Evolutionary conservation across 2,329 filamentous ascomycete species (phyloP).

Genomic region (Rugonectria rugulosa): DNA sequence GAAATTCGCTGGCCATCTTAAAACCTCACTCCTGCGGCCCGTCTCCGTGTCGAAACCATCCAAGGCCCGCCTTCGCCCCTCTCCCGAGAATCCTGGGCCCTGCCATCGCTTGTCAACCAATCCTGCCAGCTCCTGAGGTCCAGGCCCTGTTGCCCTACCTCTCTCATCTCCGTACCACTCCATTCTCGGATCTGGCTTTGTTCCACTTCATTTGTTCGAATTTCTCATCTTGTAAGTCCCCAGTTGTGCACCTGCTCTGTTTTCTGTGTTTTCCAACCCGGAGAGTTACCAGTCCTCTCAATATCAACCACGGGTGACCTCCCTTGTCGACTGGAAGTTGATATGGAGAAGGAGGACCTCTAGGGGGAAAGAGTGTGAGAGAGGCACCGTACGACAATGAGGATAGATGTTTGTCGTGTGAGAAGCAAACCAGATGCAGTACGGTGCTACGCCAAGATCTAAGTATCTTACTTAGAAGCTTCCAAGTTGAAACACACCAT

Average conservation of each 20-base stretch:
- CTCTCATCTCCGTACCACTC: constrained; percentile 15
- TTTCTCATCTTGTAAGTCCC: constrained; percentile 23
- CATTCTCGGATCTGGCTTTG: constrained; percentile 12
- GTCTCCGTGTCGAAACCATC: constrained; percentile 14
- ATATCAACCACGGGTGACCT: neutral
- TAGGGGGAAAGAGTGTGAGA: neutral
- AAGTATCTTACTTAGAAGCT: neutral
- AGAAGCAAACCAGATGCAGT: neutral
- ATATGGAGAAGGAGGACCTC: neutral
- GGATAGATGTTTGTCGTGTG: neutral
- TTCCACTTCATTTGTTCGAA: constrained; percentile 17
- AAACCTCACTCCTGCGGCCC: constrained; percentile 10
- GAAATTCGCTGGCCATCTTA: constrained; percentile 6
- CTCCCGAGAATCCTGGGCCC: constrained; percentile 20
- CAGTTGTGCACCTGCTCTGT: constrained; percentile 10
- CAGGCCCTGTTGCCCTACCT: constrained; percentile 22
- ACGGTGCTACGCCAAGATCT: neutral
- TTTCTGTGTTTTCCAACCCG: constrained; percentile 6
- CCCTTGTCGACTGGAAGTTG: neutral
- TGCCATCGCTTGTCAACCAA: constrained; percentile 25
- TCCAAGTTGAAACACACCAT: neutral
- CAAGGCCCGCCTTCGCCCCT: constrained; percentile 15
- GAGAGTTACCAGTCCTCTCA: neutral
- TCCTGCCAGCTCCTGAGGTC: constrained; percentile 14
- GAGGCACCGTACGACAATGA: neutral